Evolutionary conservation across 768 basidiomycete genomes (phyloP).

Genomic region (Pleurotus djamor): DNA sequence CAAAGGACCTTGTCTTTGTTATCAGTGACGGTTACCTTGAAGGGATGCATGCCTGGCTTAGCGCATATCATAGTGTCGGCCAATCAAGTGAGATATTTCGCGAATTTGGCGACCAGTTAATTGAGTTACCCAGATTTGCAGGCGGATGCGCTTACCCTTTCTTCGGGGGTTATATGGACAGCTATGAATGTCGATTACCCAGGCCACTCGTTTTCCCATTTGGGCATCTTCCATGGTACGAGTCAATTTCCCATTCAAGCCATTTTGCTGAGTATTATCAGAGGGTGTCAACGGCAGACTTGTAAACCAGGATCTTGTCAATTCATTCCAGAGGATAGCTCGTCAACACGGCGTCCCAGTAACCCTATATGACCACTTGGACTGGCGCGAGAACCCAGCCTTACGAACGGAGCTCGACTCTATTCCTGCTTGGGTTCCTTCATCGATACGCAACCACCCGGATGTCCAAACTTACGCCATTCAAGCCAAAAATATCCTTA

Average conservation of each 20-base stretch:
- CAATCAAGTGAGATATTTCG: constrained; percentile 53
- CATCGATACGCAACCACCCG: constrained; percentile 33
- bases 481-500: constrained; percentile 63
- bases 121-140: constrained; percentile 48
- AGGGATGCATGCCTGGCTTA: constrained; percentile 92
- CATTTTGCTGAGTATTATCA: constrained; percentile 24
- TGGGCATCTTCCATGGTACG: constrained; percentile 93
- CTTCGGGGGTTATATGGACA: constrained; percentile 93
- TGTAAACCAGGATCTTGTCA: constrained; percentile 94
- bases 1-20: constrained; percentile 90
- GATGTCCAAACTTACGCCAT: constrained; percentile 51
- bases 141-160: constrained; percentile 58
- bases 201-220: constrained; percentile 93
- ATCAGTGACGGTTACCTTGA: constrained; percentile 87
- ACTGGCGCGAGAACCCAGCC: constrained; percentile 38
- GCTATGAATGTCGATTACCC: constrained; percentile 95
- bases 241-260: constrained; percentile 27
- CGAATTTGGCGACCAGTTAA: neutral
- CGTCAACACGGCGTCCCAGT: constrained; percentile 76
- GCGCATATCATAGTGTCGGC: constrained; percentile 69
- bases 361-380: constrained; percentile 76
- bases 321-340: constrained; percentile 74
- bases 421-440: constrained; percentile 46
- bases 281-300: constrained; percentile 95
- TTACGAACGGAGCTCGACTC: constrained; percentile 21